Evolutionary conservation across 2,329 filamentous ascomycete genomes (phyloP).

Genomic region (Cladosporium sp.): DNA sequence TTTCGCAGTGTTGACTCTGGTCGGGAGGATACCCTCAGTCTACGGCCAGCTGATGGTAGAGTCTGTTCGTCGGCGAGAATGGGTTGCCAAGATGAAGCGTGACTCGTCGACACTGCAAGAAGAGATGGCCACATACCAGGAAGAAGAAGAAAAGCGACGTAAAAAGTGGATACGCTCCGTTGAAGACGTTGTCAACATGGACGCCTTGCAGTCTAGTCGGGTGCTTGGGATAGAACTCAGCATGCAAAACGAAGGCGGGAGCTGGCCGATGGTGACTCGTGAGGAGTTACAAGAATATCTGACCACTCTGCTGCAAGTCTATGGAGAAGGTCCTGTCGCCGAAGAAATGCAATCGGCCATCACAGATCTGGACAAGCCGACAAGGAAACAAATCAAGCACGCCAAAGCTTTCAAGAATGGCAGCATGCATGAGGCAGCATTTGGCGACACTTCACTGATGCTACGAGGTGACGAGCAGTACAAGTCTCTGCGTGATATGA

Average conservation of each 20-base stretch:
- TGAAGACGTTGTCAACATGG: constrained; percentile 66
- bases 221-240: constrained; percentile 81
- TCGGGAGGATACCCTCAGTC: constrained; percentile 79
- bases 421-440: constrained; percentile 83
- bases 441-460: constrained; percentile 81
- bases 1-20: constrained; percentile 74
- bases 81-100: constrained; percentile 82
- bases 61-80: constrained; percentile 79
- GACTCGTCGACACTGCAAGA: constrained; percentile 87
- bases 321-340: constrained; percentile 62
- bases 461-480: constrained; percentile 85
- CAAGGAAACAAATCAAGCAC: constrained; percentile 78
- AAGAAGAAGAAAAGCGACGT: constrained; percentile 84
- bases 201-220: constrained; percentile 59
- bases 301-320: constrained; percentile 59
- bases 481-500: constrained; percentile 44
- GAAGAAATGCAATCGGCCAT: constrained; percentile 72
- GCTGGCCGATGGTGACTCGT: constrained; percentile 74
- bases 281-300: constrained; percentile 75
- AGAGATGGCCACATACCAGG: constrained; percentile 86
- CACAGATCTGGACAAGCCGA: constrained; percentile 74
- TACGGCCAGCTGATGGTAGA: constrained; percentile 89
- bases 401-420: constrained; percentile 95
- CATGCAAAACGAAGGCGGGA: constrained; percentile 70
- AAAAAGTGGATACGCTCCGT: constrained; percentile 88